Percentiles rank a stretch among this genome's conserved stretches.
phyloP scores from a whole-genome alignment of 352 stramenopile genomes.

The Pythium folliculosum region DNA sequence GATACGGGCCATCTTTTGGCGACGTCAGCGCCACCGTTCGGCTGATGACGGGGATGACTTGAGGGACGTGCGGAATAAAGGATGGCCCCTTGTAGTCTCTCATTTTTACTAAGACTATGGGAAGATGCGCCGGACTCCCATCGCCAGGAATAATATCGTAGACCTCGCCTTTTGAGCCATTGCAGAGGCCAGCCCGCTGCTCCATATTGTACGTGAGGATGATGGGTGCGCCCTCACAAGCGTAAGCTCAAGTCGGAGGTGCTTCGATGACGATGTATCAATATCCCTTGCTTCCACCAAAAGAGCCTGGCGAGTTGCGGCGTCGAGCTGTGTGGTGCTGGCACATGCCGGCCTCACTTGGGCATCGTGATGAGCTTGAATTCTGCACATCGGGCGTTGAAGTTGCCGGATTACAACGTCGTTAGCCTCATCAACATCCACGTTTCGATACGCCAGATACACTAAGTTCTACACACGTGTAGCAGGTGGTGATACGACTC shows the following conservation, averaged over 20 bases:
- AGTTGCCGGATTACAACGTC: neutral
- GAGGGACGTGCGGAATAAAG: slow-evolving; percentile 1
- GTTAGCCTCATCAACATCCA: slow-evolving; percentile 1
- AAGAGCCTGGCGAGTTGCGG: neutral
- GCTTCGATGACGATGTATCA: neutral
- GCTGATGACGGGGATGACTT: slow-evolving; percentile 11
- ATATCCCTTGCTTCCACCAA: neutral
- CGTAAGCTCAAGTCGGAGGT: neutral
- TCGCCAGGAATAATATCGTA: slow-evolving; percentile 16
- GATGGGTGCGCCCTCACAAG: neutral
- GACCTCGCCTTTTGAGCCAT: slow-evolving; percentile 1
- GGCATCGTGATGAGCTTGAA: neutral
- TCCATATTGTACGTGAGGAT: slow-evolving; percentile 15
- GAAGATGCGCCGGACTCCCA: neutral
- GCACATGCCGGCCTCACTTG: slow-evolving; percentile 32
- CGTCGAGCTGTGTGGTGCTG: neutral
- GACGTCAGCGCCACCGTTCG: neutral
- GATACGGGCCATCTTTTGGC: neutral
- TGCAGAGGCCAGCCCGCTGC: slow-evolving; percentile 14
- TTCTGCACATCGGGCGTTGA: neutral
- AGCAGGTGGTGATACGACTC: neutral
- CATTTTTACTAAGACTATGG: slow-evolving; percentile 9
- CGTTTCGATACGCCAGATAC: slow-evolving; percentile 9
- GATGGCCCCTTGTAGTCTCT: slow-evolving; percentile 18
- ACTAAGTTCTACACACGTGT: neutral